Evolutionary conservation across 345 rosid genomes (phyloP), one percentile per base, ranked within the genome.

Genomic region (Eucalyptus curtisii): DNA sequence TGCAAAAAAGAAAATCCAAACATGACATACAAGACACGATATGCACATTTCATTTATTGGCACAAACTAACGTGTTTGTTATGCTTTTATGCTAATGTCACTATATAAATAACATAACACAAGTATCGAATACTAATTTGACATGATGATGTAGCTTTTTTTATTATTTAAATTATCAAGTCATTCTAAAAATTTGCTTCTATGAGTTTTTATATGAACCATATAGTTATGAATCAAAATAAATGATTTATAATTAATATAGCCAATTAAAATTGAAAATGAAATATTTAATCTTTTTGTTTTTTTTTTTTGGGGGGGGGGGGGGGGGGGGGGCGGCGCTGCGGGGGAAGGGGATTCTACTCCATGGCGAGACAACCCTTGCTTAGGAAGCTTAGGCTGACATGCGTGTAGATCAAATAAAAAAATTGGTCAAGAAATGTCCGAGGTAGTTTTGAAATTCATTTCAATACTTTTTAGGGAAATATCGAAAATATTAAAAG

Each of bases 381-480:
- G 57, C 24, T 1, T 52, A 52, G 57, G 2, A 52, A 52, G 57
- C 57, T 20, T 0, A 52, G 24, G 57, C 24, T 4, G 57, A 52
- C 17, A 0, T 4, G 9, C 57, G 4, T 52, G 61, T 55, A 55
- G 61, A 24, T 55, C 61, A 55, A 57, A 52, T 7, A 52, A 20
- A 52, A 52, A 20, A 52, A 19, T 7, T 52, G 57, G 25, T 20
- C 0, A 52, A 2, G 57, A 52, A 52, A 52, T 27, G 64, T 57
- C 0, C n/a, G 1, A 11, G 64, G n/a, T 25, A 25, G 30, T 25
- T 57, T 57, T 10, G 64, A 57, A 57, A 25, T 0, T 25, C n/a
- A 25, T 57, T 10, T 57, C 64, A 25, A 57, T 25, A 57, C n/a
- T 52, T 52, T 25, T 25, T 25, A 25, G 64, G 64, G 64, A 25